Base-by-base conservation (phyloP, 345 rosid genomes). In the Boechera retrofracta region DNA sequence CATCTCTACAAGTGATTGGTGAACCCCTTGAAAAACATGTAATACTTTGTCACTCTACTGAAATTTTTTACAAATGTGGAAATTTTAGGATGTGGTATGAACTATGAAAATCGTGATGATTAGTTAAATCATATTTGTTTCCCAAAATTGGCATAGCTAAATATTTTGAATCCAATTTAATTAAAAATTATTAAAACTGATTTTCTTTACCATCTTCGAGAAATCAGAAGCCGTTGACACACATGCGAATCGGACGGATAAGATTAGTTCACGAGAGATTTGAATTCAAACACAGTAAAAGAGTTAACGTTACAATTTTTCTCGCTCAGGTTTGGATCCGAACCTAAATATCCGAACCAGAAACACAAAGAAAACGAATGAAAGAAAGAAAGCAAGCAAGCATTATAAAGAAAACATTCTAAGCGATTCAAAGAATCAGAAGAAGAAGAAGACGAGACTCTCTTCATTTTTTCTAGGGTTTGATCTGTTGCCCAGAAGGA, bases 251-350 rank as follows among this genome's bases (percentile, higher is more conserved):
- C 80, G 62, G 39, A 78, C 81, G 81, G 81, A 4, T 6, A 24
- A 1, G 35, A 78, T 72, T 39, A 9, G 6, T 39, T 21, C 3
- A 31, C 0, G 0, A 10, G 12, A 18, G 15, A 57, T 78, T 71
- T 78, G 81, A 72, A 78, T 78, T 78, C 81, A 71, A 65, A 77
- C 53, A 58, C 45, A 48, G 59, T 69, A 29, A 60, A 59, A 53
- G 64, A 49, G 69, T 69, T 64, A 78, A 72, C 77, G 81, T 78
- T 78, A 72, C 81, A 78, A 48, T 52, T 2, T 69, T 48, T 5
- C 1, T 6, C 52, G 15, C n/a, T 64, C 6, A 64, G 71, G 64
- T 26, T 75, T 21, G 53, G 74, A 68, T 71, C 60, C 39, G 61
- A 64, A 1, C 18, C 72, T 77, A 71, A 77, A 71, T 63, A 71